These are phyloP conservation scores for Aspergillus intermedius DNA, from an alignment of 2,329 filamentous ascomycete genomes.

Conservation along the genomic window DNA sequence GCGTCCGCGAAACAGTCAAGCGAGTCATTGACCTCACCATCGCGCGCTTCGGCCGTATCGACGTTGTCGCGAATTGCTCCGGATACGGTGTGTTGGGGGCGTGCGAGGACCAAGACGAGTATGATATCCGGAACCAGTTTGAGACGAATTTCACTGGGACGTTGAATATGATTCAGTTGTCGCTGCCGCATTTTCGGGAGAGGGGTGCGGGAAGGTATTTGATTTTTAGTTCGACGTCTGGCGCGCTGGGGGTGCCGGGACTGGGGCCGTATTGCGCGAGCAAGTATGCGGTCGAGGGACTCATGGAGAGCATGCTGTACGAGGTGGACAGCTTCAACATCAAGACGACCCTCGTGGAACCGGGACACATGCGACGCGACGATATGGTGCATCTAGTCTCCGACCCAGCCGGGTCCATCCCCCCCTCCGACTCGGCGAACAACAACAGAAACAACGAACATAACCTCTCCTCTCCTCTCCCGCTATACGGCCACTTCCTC, in stretches of 20 bases:
- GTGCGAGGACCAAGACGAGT: conserved; percentile 94
- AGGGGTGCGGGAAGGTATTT: conserved; percentile 74
- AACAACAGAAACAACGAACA: conserved; percentile 15
- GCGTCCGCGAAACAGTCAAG: conserved; percentile 69
- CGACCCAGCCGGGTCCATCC: conserved; percentile 13
- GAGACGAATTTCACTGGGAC: conserved; percentile 97
- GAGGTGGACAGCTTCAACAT: conserved; percentile 89
- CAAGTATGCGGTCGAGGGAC: conserved; percentile 91
- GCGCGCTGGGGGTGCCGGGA: conserved; percentile 87
- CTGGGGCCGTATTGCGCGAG: conserved; percentile 92
- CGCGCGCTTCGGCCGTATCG: conserved; percentile 69
- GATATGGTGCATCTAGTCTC: conserved; percentile 46
- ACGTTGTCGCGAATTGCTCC: conserved; percentile 88
- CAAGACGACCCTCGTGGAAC: conserved; percentile 88
- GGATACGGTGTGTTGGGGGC: conserved; percentile 93
- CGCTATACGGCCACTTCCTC: conserved; percentile 85
- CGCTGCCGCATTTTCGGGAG: conserved; percentile 77
- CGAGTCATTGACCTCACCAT: conserved; percentile 65
- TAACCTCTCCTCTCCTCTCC: conserved; percentile 49
- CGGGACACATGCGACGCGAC: conserved; percentile 79
- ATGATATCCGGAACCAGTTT: conserved; percentile 91
- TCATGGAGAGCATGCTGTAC: conserved; percentile 95
- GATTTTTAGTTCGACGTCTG: conserved; percentile 89
- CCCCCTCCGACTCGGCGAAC: not conserved
- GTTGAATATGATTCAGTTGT: conserved; percentile 83